Evolutionary conservation across 495 filamentous ascomycete genomes (phyloP).

Genomic region (Terfezia boudieri): DNA sequence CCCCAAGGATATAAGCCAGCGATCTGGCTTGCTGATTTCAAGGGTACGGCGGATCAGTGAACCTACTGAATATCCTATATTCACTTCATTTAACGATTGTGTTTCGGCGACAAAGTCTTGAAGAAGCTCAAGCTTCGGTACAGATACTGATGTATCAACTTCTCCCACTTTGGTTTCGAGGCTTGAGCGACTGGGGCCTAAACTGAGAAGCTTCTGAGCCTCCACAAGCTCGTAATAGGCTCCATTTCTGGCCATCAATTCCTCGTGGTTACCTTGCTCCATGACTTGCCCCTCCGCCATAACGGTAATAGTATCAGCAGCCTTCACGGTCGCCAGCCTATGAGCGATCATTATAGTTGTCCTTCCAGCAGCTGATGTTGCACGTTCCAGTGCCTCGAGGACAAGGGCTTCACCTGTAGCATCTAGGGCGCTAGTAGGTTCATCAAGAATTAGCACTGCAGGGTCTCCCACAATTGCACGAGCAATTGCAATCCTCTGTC

Average conservation of each 20-base stretch:
- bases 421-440: slow-evolving; percentile 36
- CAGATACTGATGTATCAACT: neutral
- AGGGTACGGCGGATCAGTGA: neutral
- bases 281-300: slow-evolving; percentile 25
- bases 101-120: too few relatives aligned
- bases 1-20: slow-evolving; percentile 9
- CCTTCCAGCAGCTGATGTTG: slow-evolving; percentile 7
- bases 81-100: neutral
- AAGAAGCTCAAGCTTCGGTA: too few relatives aligned
- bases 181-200: slow-evolving; percentile 6
- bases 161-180: slow-evolving; percentile 7
- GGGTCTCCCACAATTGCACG: slow-evolving; percentile 29
- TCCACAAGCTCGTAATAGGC: slow-evolving; percentile 26
- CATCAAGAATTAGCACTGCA: slow-evolving; percentile 30
- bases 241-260: slow-evolving; percentile 24
- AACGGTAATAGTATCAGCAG: slow-evolving; percentile 32
- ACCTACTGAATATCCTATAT: neutral
- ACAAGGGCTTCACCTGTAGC: slow-evolving; percentile 26
- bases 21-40: slow-evolving; percentile 12
- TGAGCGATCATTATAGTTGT: slow-evolving; percentile 32
- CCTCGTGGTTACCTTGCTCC: slow-evolving; percentile 30
- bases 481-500: slow-evolving; percentile 39
- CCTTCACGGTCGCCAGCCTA: slow-evolving; percentile 31
- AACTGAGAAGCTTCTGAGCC: slow-evolving; percentile 12
- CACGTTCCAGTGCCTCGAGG: slow-evolving; percentile 23